Evolutionary conservation across 2,329 filamentous ascomycete genomes (phyloP), one percentile per base, ranked within the genome.

Genomic region (Scolecobasidium constrictum): DNA sequence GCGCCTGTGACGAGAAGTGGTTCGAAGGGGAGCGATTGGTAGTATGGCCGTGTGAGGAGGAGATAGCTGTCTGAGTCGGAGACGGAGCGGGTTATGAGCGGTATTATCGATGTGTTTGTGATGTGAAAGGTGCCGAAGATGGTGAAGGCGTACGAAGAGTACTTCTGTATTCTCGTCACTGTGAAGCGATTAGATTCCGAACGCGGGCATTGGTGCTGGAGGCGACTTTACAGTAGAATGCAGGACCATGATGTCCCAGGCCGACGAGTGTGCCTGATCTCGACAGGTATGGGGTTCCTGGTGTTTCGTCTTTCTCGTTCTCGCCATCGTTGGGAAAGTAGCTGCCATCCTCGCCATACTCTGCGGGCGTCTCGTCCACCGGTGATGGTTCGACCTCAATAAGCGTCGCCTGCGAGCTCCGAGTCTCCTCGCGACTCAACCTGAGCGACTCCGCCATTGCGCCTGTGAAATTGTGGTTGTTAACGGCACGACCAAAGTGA

Each of bases 1-100:
- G 90, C 87, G 2, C 86, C 61, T 35, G 73, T 78, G 47, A 96
- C 76, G 47, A 96, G 71, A 16, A 93, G 65, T 3, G 86, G 85
- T 57, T 95, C 88, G 13, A 85, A 67, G 2, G 81, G 73, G 1
- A 53, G 44, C 17, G 86, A 88, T 62, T 95, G 90, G 67, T 96
- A 96, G 60, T 92, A 79, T 38, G 93, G 88, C 47, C 90, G 78
- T 20, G 87, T 88, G 60, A 94, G 84, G 49, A 96, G 81, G 38
- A 96, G 78, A 62, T 87, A 94, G 39, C 78, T 79, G 58, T 95
- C 88, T 47, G 83, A 83, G 41, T 78, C 74, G 6, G 81, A 67
- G 5, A 92, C 75, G 36, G 83, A 86, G 45, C 72, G 75, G 33
- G 83, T 86, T 39, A 80, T 53, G 28, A 92, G 75, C 0, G 86